Conservation (phyloP, 495 filamentous ascomycete genomes). For the Arthonia radiata region DNA sequence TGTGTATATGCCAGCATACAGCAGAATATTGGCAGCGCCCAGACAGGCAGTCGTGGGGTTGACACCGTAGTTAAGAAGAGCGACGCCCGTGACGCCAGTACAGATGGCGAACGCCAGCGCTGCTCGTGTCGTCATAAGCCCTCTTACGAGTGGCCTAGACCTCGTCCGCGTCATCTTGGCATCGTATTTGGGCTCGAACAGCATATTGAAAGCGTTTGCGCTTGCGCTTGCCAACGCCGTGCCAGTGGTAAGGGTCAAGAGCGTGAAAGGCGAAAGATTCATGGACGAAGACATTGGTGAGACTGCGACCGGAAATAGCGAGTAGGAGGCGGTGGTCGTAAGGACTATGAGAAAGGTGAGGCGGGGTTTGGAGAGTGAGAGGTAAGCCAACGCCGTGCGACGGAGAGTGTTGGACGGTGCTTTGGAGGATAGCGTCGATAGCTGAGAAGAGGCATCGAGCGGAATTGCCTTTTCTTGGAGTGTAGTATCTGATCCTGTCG, state of each 20-base stretch:
- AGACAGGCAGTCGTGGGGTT: constrained; percentile 83
- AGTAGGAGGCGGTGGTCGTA: constrained; percentile 76
- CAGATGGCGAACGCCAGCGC: constrained; percentile 56
- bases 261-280: constrained; percentile 68
- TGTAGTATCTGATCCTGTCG: no score
- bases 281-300: constrained; percentile 43
- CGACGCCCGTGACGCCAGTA: constrained; percentile 39
- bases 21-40: constrained; percentile 56
- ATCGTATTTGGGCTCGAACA: constrained; percentile 75
- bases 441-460: constrained; percentile 58
- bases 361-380: constrained; percentile 84
- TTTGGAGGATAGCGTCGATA: constrained; percentile 47
- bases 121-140: constrained; percentile 46
- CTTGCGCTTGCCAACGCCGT: constrained; percentile 66
- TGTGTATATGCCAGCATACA: constrained; percentile 85
- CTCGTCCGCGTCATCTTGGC: constrained; percentile 77
- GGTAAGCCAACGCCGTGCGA: constrained; percentile 55
- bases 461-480: no score
- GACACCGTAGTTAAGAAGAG: constrained; percentile 59
- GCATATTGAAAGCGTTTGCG: constrained; percentile 93
- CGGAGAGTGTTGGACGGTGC: constrained; percentile 42
- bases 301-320: constrained; percentile 69
- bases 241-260: constrained; percentile 74
- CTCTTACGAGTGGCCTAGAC: constrained; percentile 69
- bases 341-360: constrained; percentile 79